A percentile compares a stretch with the other conserved stretches of the same genome.
Evolutionary conservation across 768 basidiomycete species (phyloP).

Genomic region (Bullera alba): DNA sequence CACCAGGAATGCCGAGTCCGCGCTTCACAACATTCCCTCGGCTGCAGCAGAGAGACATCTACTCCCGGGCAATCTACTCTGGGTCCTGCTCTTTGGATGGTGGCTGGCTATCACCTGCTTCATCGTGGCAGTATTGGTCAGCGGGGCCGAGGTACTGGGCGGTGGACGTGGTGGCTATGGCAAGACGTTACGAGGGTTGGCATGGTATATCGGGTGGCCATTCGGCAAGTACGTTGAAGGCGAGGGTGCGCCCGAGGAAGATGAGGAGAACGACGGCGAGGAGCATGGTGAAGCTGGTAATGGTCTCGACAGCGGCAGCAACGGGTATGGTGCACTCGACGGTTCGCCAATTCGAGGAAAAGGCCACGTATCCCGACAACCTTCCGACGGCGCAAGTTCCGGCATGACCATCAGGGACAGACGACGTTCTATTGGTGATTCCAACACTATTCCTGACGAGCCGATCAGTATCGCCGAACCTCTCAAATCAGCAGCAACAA

Average conservation of each 20-base stretch:
- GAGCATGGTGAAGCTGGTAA: constrained; percentile 6
- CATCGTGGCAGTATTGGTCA: constrained; percentile 60
- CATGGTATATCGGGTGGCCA: constrained; percentile 96
- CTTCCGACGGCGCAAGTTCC: background rate
- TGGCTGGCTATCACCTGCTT: constrained; percentile 76
- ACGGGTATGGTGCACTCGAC: background rate
- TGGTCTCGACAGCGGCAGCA: constrained; percentile 47
- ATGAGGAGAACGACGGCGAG: constrained; percentile 27
- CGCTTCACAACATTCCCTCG: constrained; percentile 83
- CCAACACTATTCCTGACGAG: constrained; percentile 37
- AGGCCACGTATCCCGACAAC: background rate
- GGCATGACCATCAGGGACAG: background rate
- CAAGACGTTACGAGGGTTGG: constrained; percentile 78
- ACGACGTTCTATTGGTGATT: background rate
- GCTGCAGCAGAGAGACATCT: constrained; percentile 89
- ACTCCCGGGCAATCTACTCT: constrained; percentile 87
- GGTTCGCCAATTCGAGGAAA: background rate
- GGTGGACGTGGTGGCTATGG: constrained; percentile 77
- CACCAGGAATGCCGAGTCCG: constrained; percentile 90
- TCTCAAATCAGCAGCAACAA: constrained; percentile 4
- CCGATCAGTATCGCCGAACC: constrained; percentile 16
- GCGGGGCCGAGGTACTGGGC: constrained; percentile 57
- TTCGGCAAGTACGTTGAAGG: constrained; percentile 99
- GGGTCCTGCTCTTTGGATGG: constrained; percentile 85
- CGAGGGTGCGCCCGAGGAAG: constrained; percentile 44